Percentiles rank a stretch among this genome's conserved stretches.
Evolutionary conservation across 192 early-diverging fungal species (phyloP).

Genomic region (Martensiomyces pterosporus): DNA sequence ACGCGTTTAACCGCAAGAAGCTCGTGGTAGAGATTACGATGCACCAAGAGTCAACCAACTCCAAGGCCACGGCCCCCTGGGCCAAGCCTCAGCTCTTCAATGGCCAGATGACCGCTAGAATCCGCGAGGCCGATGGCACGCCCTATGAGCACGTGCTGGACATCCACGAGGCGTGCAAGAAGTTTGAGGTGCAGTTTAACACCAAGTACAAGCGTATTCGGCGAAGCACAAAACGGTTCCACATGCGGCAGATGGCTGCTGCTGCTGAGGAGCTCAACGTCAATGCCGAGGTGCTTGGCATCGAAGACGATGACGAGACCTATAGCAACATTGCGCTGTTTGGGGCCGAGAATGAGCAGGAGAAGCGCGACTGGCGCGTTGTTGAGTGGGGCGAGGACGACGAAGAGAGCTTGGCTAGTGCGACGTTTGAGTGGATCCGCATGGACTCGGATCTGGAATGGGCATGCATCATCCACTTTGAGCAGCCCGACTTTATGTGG

Average conservation of each 20-base stretch:
- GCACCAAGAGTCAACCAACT: slow-evolving; percentile 66
- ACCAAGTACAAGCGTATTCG: slow-evolving; percentile 97
- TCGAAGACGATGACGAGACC: slow-evolving; percentile 42
- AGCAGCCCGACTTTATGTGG: slow-evolving; percentile 96
- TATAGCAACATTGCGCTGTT: slow-evolving; percentile 48
- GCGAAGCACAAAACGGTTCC: slow-evolving; percentile 70
- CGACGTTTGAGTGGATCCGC: slow-evolving; percentile 93
- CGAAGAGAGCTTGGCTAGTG: slow-evolving; percentile 58
- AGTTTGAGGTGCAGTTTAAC: slow-evolving; percentile 91
- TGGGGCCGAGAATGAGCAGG: slow-evolving; percentile 56
- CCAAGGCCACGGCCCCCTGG: slow-evolving; percentile 45
- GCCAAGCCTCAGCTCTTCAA: slow-evolving; percentile 43
- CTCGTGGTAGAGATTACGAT: slow-evolving; percentile 90
- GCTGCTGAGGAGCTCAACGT: slow-evolving; percentile 57
- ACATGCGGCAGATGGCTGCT: slow-evolving; percentile 65
- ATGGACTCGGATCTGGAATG: slow-evolving; percentile 93
- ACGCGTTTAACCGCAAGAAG: slow-evolving; percentile 93
- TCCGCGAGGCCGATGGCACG: slow-evolving; percentile 78
- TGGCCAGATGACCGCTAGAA: slow-evolving; percentile 69
- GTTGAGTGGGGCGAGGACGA: slow-evolving; percentile 79
- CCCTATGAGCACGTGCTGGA: slow-evolving; percentile 82
- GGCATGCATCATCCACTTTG: slow-evolving; percentile 81
- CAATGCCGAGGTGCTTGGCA: slow-evolving; percentile 42
- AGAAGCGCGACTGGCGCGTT: slow-evolving; percentile 68
- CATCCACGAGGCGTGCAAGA: slow-evolving; percentile 68